Evolutionary conservation across 352 stramenopile species (phyloP).

Genomic region (Globisporangium sylvaticum): DNA sequence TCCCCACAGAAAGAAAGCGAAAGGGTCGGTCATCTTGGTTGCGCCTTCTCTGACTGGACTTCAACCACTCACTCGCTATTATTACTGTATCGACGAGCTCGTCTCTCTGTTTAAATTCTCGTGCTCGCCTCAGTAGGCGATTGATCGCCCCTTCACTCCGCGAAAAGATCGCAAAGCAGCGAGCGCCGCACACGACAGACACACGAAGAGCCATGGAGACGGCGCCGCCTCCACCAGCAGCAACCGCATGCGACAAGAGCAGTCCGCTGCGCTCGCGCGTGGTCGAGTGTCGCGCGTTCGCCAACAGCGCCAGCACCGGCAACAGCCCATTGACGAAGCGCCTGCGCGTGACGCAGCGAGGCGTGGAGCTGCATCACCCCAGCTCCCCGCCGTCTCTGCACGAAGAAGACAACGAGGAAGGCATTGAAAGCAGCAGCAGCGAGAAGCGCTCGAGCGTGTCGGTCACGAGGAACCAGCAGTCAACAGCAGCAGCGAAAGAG

Average conservation of each 20-base stretch:
- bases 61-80: background rate
- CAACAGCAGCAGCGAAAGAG: background rate
- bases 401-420: background rate
- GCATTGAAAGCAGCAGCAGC: background rate
- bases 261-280: background rate
- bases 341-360: constrained; percentile 5
- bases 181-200: background rate
- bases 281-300: constrained; percentile 10
- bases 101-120: background rate
- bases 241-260: background rate
- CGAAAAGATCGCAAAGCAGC: constrained; percentile 1
- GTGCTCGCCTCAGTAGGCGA: too few relatives aligned
- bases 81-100: background rate
- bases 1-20: background rate
- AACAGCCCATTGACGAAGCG: background rate
- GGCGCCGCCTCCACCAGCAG: background rate
- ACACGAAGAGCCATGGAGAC: background rate
- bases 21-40: background rate
- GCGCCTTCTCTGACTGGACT: background rate
- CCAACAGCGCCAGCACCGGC: background rate
- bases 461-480: background rate
- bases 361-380: constrained; percentile 6
- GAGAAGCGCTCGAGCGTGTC: background rate
- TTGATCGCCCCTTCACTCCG: background rate
- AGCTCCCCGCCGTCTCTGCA: background rate